Percentiles rank a stretch among this genome's conserved stretches.
Conservation (phyloP, 2,329 filamentous ascomycete genomes). For the Ceratocystis huliohia region DNA sequence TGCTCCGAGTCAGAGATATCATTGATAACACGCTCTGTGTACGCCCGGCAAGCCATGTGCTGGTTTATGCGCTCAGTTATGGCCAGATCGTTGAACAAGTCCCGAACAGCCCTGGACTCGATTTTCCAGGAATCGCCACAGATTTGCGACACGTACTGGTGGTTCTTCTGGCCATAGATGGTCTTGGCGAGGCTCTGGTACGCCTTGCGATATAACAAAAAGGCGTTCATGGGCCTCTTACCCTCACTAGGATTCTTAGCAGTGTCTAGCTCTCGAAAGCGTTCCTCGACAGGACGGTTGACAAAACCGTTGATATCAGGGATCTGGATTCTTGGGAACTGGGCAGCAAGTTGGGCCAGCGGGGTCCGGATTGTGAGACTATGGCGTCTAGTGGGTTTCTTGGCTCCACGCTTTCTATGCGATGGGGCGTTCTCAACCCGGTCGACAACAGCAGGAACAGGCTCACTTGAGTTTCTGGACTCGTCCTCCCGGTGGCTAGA, state of each 20-base stretch:
- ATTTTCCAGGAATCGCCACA: constrained; percentile 76
- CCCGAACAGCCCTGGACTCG: constrained; percentile 58
- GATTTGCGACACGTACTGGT: constrained; percentile 78
- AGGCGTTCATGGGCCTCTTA: constrained; percentile 90
- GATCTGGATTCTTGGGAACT: constrained; percentile 48
- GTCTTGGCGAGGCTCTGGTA: constrained; percentile 78
- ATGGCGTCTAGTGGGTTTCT: constrained; percentile 26
- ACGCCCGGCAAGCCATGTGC: constrained; percentile 41
- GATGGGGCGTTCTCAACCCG: constrained; percentile 20
- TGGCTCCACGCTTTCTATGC: constrained; percentile 28
- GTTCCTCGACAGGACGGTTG: constrained; percentile 52
- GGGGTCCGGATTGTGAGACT: constrained; percentile 44
- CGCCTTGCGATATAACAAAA: constrained; percentile 92
- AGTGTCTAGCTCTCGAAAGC: constrained; percentile 55
- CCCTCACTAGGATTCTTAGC: constrained; percentile 61
- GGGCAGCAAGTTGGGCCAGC: constrained; percentile 56
- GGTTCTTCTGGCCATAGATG: constrained; percentile 75
- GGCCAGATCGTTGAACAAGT: constrained; percentile 67
- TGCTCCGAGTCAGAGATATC: constrained; percentile 57
- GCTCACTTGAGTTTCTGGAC: not conserved
- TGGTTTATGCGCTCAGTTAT: constrained; percentile 75
- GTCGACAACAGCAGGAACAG: not conserved
- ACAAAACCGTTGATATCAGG: constrained; percentile 73
- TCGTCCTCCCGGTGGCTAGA: constrained; percentile 5
- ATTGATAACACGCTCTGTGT: too few species aligned